These are phyloP conservation scores for Cercospora nicotianae DNA, from an alignment of 2,329 filamentous ascomycete species.

Conservation along the genomic window DNA sequence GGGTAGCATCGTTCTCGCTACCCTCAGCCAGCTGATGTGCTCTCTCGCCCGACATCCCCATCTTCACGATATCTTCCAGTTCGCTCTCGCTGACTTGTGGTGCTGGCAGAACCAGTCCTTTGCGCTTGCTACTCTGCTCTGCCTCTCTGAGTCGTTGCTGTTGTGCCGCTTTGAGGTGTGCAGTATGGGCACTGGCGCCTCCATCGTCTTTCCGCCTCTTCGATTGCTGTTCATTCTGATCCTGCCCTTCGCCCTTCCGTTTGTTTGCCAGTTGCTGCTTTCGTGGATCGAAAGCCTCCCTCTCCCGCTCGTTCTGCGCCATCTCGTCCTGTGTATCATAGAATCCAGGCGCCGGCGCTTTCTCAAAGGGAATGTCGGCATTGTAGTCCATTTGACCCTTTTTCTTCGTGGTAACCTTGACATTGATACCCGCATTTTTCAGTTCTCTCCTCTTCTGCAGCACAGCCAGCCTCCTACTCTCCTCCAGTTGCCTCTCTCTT, in stretches of 20 bases:
- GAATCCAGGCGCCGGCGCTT: slow-evolving; percentile 82
- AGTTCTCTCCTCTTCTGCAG: slow-evolving; percentile 94
- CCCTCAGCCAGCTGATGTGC: slow-evolving; percentile 73
- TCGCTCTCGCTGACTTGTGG: slow-evolving; percentile 92
- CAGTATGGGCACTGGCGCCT: slow-evolving; percentile 75
- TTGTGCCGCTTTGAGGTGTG: slow-evolving; percentile 88
- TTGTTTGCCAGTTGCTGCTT: slow-evolving; percentile 91
- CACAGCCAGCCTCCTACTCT: slow-evolving; percentile 83
- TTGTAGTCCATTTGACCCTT: slow-evolving; percentile 99
- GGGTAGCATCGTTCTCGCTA: slow-evolving; percentile 80
- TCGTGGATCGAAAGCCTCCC: slow-evolving; percentile 83
- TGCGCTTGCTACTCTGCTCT: slow-evolving; percentile 92
- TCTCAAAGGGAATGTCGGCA: slow-evolving; percentile 97
- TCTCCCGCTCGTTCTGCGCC: slow-evolving; percentile 75
- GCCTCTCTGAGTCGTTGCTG: slow-evolving; percentile 94
- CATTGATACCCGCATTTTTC: slow-evolving; percentile 97
- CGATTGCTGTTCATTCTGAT: slow-evolving; percentile 67
- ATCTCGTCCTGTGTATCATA: slow-evolving; percentile 89
- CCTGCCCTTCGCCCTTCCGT: slow-evolving; percentile 87
- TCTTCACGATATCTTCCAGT: slow-evolving; percentile 96
- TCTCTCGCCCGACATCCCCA: slow-evolving; percentile 90
- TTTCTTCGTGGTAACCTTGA: slow-evolving; percentile 89
- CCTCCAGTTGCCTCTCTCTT: slow-evolving; percentile 89
- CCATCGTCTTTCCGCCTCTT: slow-evolving; percentile 83
- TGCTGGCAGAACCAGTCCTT: slow-evolving; percentile 75